Evolutionary conservation across 495 filamentous ascomycete species (phyloP).

Genomic region (Lasiosphaeriaceae sp.): DNA sequence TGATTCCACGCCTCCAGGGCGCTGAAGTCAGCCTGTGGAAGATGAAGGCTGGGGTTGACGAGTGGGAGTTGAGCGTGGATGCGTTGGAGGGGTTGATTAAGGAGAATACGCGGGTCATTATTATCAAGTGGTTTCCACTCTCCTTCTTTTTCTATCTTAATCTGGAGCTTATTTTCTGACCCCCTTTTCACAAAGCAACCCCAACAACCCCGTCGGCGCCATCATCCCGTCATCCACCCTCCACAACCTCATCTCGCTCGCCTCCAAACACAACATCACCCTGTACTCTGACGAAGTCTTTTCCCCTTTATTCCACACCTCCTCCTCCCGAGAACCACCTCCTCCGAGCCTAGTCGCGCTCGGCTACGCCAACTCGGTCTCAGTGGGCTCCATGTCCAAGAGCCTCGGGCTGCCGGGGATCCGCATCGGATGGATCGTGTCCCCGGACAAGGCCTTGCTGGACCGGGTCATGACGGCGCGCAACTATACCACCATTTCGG

Average conservation of each 20-base stretch:
- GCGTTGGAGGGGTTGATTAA: slow-evolving; percentile 63
- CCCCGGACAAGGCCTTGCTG: slow-evolving; percentile 55
- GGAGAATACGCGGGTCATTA: slow-evolving; percentile 59
- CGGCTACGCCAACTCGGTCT: slow-evolving; percentile 61
- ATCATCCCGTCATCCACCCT: slow-evolving; percentile 58
- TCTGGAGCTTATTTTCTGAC: neutral
- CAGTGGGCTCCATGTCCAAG: slow-evolving; percentile 75
- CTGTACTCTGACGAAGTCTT: slow-evolving; percentile 79
- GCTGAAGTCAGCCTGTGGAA: slow-evolving; percentile 76
- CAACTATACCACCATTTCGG: slow-evolving; percentile 78
- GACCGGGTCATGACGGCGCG: slow-evolving; percentile 57
- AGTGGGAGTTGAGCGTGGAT: slow-evolving; percentile 60
- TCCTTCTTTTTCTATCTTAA: neutral
- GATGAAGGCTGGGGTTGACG: slow-evolving; percentile 50
- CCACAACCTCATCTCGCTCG: slow-evolving; percentile 57
- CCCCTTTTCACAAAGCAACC: slow-evolving; percentile 52
- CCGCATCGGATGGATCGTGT: slow-evolving; percentile 75
- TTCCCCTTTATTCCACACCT: slow-evolving; percentile 70
- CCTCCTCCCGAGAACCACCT: slow-evolving; percentile 12
- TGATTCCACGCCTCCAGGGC: slow-evolving; percentile 64
- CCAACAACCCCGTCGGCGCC: slow-evolving; percentile 78
- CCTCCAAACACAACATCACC: slow-evolving; percentile 54
- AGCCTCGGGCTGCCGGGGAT: slow-evolving; percentile 77
- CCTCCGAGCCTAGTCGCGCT: slow-evolving; percentile 50
- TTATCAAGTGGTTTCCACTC: slow-evolving; percentile 9